These are phyloP conservation scores for Corynespora cassiicola DNA, from an alignment of 2,329 filamentous ascomycete species.

Conservation along the genomic window DNA sequence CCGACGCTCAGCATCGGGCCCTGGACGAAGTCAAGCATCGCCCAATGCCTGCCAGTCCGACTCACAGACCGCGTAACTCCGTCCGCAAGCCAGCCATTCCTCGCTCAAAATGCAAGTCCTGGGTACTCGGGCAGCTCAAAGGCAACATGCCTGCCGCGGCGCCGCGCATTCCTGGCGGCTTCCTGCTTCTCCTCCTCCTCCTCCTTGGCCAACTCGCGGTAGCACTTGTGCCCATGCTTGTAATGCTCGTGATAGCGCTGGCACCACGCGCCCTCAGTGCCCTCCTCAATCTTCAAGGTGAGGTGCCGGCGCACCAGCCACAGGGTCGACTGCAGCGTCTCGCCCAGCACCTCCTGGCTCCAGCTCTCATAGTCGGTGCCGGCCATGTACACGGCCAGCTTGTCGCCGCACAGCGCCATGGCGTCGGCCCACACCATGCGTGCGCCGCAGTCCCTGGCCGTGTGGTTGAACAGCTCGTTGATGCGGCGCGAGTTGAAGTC, in stretches of 20 bases:
- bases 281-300: slow-evolving; percentile 41
- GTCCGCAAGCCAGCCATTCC: too few species aligned
- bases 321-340: slow-evolving; percentile 34
- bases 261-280: slow-evolving; percentile 34
- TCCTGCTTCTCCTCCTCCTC: slow-evolving; percentile 1
- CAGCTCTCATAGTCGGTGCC: slow-evolving; percentile 2
- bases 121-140: too few species aligned
- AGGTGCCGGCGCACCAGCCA: slow-evolving; percentile 27
- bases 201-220: slow-evolving; percentile 20
- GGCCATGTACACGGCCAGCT: slow-evolving; percentile 12
- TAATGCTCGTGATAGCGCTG: slow-evolving; percentile 38
- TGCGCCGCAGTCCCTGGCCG: slow-evolving; percentile 22
- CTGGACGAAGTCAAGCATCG: too few species aligned
- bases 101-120: too few species aligned
- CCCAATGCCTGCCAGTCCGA: too few species aligned
- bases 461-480: slow-evolving; percentile 29
- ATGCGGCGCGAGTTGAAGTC: slow-evolving; percentile 18
- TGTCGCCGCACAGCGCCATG: slow-evolving; percentile 29
- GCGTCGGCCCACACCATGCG: slow-evolving; percentile 41
- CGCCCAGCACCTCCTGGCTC: slow-evolving; percentile 23
- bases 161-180: too few species aligned
- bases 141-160: too few species aligned
- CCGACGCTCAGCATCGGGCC: too few species aligned
- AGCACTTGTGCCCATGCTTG: slow-evolving; percentile 26
- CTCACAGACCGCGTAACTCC: too few species aligned